Evolutionary conservation across 192 early-diverging fungal species (phyloP), one percentile per base, ranked within the genome.

Genomic region (Oehlia diaphana): DNA sequence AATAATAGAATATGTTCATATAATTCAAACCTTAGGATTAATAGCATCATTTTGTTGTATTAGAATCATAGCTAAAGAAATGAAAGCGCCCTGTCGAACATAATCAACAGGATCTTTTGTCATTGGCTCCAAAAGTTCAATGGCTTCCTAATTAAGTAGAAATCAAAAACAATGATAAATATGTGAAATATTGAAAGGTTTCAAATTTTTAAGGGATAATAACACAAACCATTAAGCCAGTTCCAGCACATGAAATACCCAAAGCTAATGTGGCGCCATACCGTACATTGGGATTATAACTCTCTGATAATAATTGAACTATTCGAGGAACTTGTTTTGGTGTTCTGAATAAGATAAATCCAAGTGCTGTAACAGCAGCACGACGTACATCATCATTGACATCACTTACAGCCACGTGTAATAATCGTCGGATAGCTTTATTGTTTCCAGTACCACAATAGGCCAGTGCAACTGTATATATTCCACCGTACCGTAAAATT

Each of bases 361-460:
- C 98, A 39, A 99, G 92, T 1, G 95, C 92, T 7, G 95, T 98
- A 53, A 99, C 98, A 13, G 98, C 96, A 2, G 98, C 97, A n/a
- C 98, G 91, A 35, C 98, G 92, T n/a, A 99, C 97, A 83, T 99
- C 98, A 78, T 99, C 98, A 82, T 96, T 98, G 63, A 99, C 98
- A 82, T 99, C 98, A 67, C 92, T 94, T 6, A 99, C 98, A 67
- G 98, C 97, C 63, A 99, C 92, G 83, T 99, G 98, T 50, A 99
- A 92, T 72, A 99, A 90, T 39, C 92, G 90, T 42, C 93, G 90
- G 68, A 99, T 96, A 4, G 97, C 97, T 83, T 94, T 94, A 90
- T 99, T 99, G 89, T 94, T 98, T 49, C 96, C 95, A 6, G 98
- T 99, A 44, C 97, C 97, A 79, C 93, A 92, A 85, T 99, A 99